Evolutionary conservation across 2,329 filamentous ascomycete genomes (phyloP), one percentile per base, ranked within the genome.

Genomic region (Helicocarpus griseus): DNA sequence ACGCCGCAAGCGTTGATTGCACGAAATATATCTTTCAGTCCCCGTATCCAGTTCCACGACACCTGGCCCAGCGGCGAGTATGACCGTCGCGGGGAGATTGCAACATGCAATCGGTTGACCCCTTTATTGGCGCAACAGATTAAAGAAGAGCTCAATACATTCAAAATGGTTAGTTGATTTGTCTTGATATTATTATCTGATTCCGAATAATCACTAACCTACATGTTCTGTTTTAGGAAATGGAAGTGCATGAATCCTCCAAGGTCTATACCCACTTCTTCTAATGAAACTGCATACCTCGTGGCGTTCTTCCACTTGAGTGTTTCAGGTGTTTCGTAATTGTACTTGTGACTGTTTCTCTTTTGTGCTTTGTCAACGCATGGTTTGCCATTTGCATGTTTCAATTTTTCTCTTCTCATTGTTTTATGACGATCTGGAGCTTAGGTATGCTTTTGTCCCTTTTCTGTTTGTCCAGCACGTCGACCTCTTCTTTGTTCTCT

Each of bases 181-280:
- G 29, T 41, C 1, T 4, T 50, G 49, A 51, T 58, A 54, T 33
- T 29, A 43, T 46, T 56, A 9, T 14, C 17, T 14, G 28, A 29
- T 17, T n/a, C 19, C 40, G 36, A n/a, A 28, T 14, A 22, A 21
- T 45, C 26, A 51, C 56, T n/a, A 50, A 52, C 49, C 61, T 49
- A 62, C 60, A 13, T 4, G 14, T 64, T 53, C 63, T 56, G 17
- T 22, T 49, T 53, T 56, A 97, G 93, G 93, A 98, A 76, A 98
- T 98, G 93, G 93, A 97, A 77, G 93, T 98, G 63, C 93, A 98
- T 70, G 93, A 97, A 73, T 88, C 86, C 68, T 97, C 93, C 60
- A 98, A 97, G 76, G 90, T 96, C 65, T 96, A 98, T 77, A 98
- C 93, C 62, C 93, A 98, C 79, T 98, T 98, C 80, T 97, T 98